Evolutionary conservation across 768 basidiomycete genomes (phyloP), one percentile per base, ranked within the genome.

Genomic region (Suillus alpinus): DNA sequence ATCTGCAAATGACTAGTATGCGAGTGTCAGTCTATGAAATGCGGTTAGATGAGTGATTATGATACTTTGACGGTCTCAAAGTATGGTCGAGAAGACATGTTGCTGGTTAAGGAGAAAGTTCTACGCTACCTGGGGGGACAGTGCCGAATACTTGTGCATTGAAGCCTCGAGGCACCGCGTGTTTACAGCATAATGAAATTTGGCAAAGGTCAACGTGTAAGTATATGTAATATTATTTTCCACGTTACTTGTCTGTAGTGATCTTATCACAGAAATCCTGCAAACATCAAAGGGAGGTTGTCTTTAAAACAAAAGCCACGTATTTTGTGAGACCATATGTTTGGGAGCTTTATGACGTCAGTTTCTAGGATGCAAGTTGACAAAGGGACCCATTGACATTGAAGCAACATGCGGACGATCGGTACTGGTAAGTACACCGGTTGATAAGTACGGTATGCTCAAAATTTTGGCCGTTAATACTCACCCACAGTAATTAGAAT

Each of bases 1-100:
- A 63, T 96, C 91, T 67, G 83, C 85, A 74, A 92, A 98, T 10
- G 92, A 94, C 95, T 97, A 26, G 26, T 26, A 64, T 31, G 58
- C 16, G 53, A 36, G 47, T 63, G 59, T 56, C 56, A 59, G 9
- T 46, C 52, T 36, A 20, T 53, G 34, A 31, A 36, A 44, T 26
- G 50, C 7, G 43, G 32, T 3, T 3, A 39, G 37, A 7, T 29
- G 51, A 34, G 59, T 57, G 56, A 65, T 37, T n/a, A 23, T 60
- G 9, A 62, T 68, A 87, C 87, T 77, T 84, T 87, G 59, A 86
- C 84, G 10, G 83, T 83, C 75, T 89, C 86, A 63, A 88, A 89
- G 67, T 88, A 83, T 9, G 87, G 87, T 16, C 81, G 65, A 59
- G 62, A 56, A 59, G 68, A 62, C 73, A 74, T 75, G 49, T 63